These are phyloP conservation scores for Lichtheimia ramosa DNA, from an alignment of 371 early-diverging fungal genomes.

Conservation along the genomic window DNA sequence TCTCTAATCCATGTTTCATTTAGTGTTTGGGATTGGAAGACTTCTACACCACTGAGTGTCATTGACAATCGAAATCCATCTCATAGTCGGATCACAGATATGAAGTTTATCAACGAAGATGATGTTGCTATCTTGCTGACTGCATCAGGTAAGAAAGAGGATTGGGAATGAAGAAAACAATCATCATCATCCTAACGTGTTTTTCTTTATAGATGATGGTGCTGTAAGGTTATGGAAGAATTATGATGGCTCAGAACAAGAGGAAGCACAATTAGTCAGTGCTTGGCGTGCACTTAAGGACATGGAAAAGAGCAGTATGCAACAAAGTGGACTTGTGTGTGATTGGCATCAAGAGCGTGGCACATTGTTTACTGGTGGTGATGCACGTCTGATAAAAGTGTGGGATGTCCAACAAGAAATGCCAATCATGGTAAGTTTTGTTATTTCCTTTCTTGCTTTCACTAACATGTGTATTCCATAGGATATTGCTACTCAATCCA, in stretches of 20 bases:
- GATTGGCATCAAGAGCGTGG: conserved; percentile 85
- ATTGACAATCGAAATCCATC: conserved; percentile 70
- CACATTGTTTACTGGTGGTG: conserved; percentile 72
- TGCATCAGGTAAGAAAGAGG: conserved; percentile 63
- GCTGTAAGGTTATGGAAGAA: conserved; percentile 75
- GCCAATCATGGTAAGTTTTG: conserved; percentile 57
- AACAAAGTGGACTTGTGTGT: conserved; percentile 63
- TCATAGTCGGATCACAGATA: conserved; percentile 69
- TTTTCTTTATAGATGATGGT: conserved; percentile 65
- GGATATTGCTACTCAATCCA: conserved; percentile 74
- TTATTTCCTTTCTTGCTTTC: background rate
- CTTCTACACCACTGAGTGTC: conserved; percentile 58
- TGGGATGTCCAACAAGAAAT: conserved; percentile 87
- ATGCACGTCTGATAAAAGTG: conserved; percentile 67
- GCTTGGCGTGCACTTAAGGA: conserved; percentile 80
- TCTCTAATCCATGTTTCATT: background rate
- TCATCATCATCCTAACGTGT: background rate
- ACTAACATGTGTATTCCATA: conserved; percentile 10
- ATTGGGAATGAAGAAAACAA: background rate
- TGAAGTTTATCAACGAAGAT: conserved; percentile 91
- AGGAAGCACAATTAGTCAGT: conserved; percentile 66
- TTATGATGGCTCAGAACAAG: conserved; percentile 61
- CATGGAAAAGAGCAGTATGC: conserved; percentile 55
- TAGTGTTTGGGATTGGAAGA: conserved; percentile 82
- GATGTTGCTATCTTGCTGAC: conserved; percentile 80